A percentile compares a stretch with the other conserved stretches of the same genome.
These are phyloP conservation scores for Solanum commersonii DNA, from an alignment of 257 asterid genomes.

Conservation along the genomic window DNA sequence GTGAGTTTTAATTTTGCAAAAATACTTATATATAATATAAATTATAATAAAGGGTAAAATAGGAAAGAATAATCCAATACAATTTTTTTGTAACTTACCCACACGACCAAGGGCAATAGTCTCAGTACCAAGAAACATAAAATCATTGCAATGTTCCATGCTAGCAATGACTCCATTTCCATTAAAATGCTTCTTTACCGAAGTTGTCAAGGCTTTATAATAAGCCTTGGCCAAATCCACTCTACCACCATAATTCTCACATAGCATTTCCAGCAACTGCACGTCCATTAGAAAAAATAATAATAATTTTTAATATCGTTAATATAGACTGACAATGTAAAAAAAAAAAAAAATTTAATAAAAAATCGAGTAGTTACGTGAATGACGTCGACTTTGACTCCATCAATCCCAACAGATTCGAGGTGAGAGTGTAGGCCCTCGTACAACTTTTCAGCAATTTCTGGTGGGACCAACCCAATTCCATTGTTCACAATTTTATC, in stretches of 20 bases:
- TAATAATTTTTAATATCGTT: not conserved
- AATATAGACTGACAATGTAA: no score
- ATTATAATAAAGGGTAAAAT: not conserved
- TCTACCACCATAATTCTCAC: conserved; percentile 85
- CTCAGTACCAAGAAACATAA: conserved; percentile 89
- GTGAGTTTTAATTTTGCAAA: not conserved
- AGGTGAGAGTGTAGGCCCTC: conserved; percentile 88
- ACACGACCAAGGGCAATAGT: conserved; percentile 86
- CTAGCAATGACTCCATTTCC: conserved; percentile 96
- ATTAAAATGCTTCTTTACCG: conserved; percentile 73
- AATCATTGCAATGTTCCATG: conserved; percentile 97
- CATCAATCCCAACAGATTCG: conserved; percentile 80
- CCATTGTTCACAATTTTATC: conserved; percentile 90
- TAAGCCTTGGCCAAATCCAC: conserved; percentile 85
- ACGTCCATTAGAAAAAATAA: not conserved
- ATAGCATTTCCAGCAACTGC: conserved; percentile 76
- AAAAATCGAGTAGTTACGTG: conserved; percentile 31
- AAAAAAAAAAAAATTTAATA: not conserved
- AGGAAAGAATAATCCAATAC: no score
- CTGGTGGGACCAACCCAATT: conserved; percentile 81
- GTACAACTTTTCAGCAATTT: conserved; percentile 43
- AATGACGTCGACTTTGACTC: conserved; percentile 92
- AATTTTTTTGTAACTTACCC: conserved; percentile 26
- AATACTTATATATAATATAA: no score
- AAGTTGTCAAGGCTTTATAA: conserved; percentile 55